Evolutionary conservation across 2,329 filamentous ascomycete genomes (phyloP), one percentile per base, ranked within the genome.

Genomic region (Claviceps fusiformis): DNA sequence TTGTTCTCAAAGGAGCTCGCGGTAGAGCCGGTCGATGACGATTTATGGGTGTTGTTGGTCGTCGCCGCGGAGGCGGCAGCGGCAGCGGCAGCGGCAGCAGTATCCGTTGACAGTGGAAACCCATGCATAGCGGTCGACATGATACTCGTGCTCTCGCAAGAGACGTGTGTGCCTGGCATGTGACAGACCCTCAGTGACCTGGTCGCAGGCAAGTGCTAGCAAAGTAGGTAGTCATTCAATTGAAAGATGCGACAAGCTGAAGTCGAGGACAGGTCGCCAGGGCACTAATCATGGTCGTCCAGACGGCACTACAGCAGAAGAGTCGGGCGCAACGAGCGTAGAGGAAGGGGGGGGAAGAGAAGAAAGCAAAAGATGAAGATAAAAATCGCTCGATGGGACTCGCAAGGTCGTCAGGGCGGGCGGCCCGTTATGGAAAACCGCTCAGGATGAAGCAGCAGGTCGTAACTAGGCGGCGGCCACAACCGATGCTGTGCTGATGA

Each of bases 111-210:
- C 24, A 51, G n/a, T 27, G 59, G 45, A 33, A 58, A 59, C 24
- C 55, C 41, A 55, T 58, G 56, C 59, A 60, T 59, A 47, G 56
- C 41, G 5, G 47, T 48, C 10, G 54, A 54, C 46, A 54, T 53
- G 43, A n/a, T 53, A 50, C 31, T 50, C 15, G 33, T 51, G 31
- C 41, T 46, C 31, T 44, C 27, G 37, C 24, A 47, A 29, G 19
- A 15, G 17, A 54, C 27, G 50, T 31, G 52, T 19, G 50, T 39
- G 37, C 17, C 50, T 50, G 35, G 44, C 50, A 48, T 54, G 29
- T 17, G 49, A 17, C 48, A 27, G 17, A 51, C n/a, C 24, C 33
- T 43, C 31, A 11, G 19, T 33, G 39, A 35, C 13, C 47, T 11
- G 52, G 35, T 37, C 33, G 24, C 27, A 17, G 52, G 29, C 19